These are phyloP conservation scores for Pseudoperonospora humuli DNA, from an alignment of 352 stramenopile genomes.

Conservation along the genomic window DNA sequence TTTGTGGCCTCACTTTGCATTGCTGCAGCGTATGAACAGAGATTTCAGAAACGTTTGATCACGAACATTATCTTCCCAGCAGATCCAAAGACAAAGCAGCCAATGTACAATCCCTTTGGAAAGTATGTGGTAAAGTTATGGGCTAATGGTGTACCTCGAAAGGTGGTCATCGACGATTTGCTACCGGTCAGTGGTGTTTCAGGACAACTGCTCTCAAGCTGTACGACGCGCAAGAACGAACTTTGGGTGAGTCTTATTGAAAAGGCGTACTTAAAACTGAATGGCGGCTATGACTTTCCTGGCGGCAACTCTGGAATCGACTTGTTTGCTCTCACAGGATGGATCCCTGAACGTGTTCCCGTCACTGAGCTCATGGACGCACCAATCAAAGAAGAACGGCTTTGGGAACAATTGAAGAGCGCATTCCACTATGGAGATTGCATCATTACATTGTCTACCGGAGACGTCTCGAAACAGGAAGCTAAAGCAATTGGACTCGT, in stretches of 20 bases:
- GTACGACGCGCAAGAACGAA: conserved; percentile 72
- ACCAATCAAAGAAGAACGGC: conserved; percentile 90
- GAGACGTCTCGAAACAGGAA: conserved; percentile 58
- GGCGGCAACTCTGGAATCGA: conserved; percentile 96
- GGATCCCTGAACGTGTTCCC: conserved; percentile 93
- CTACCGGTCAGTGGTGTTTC: conserved; percentile 82
- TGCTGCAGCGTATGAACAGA: conserved; percentile 85
- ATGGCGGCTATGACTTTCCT: conserved; percentile 96
- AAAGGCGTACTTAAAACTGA: conserved; percentile 98
- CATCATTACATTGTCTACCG: conserved; percentile 95
- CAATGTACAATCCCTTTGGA: conserved; percentile 86
- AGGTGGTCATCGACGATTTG: conserved; percentile 93
- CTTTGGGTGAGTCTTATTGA: conserved; percentile 95
- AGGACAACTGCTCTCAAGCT: conserved; percentile 75
- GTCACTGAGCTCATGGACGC: conserved; percentile 70
- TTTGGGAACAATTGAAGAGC: conserved; percentile 91
- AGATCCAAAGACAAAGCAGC: conserved; percentile 51
- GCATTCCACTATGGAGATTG: conserved; percentile 94
- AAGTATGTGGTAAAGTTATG: conserved; percentile 97
- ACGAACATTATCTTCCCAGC: conserved; percentile 95
- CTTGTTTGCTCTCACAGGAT: conserved; percentile 96
- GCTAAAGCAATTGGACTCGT: conserved; percentile 89
- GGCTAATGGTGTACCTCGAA: conserved; percentile 90
- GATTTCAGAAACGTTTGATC: conserved; percentile 88
- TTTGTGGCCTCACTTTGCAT: conserved; percentile 92